phyloP scores from a whole-genome alignment of 2,329 filamentous ascomycete genomes.

The Sphaerulina musiva region DNA sequence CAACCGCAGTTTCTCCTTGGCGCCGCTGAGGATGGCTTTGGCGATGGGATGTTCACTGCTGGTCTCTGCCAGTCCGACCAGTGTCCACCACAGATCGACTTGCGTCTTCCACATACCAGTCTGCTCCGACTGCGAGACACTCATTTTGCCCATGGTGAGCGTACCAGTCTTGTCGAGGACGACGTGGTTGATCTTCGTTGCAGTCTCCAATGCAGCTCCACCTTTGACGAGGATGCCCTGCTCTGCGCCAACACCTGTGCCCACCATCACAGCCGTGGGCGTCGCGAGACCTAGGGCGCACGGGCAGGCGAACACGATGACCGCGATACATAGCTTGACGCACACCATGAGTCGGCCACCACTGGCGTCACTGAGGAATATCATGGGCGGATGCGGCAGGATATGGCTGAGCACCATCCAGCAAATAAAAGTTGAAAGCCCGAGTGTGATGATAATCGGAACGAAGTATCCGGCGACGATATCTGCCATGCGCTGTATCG shows the following conservation, averaged over 20 bases:
- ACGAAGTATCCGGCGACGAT: constrained; percentile 90
- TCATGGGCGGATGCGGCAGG: constrained; percentile 73
- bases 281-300: constrained; percentile 94
- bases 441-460: constrained; percentile 77
- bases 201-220: constrained; percentile 81
- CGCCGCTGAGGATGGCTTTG: constrained; percentile 71
- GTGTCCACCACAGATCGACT: constrained; percentile 83
- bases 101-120: constrained; percentile 63
- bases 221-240: constrained; percentile 98
- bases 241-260: constrained; percentile 91
- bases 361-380: constrained; percentile 72
- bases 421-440: constrained; percentile 72
- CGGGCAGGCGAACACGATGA: constrained; percentile 96
- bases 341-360: constrained; percentile 96
- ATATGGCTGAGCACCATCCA: constrained; percentile 96
- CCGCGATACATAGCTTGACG: constrained; percentile 93
- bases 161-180: constrained; percentile 96
- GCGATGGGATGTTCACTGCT: constrained; percentile 93
- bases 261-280: constrained; percentile 97
- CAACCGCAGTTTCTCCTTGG: constrained; percentile 68
- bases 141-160: constrained; percentile 92
- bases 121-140: constrained; percentile 65
- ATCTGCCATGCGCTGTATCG: constrained; percentile 90
- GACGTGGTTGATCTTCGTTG: constrained; percentile 82
- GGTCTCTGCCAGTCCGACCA: constrained; percentile 91